Conservation (phyloP, 345 rosid species). For the Alliaria petiolata region DNA sequence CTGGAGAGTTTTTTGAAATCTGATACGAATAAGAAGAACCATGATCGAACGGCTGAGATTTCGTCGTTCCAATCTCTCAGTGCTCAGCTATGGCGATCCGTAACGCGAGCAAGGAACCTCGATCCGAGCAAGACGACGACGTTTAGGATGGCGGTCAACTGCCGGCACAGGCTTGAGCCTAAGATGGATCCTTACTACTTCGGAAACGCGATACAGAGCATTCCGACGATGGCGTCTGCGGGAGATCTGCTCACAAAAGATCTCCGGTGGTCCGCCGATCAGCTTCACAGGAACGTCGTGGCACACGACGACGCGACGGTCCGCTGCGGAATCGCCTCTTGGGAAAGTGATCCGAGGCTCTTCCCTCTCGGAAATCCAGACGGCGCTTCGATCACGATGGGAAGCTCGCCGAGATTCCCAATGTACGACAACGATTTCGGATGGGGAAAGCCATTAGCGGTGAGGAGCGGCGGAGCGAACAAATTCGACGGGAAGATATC, state of each 20-base stretch:
- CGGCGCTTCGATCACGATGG: slow-evolving; percentile 97
- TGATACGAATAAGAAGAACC: slow-evolving; percentile 4
- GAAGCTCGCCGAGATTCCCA: slow-evolving; percentile 96
- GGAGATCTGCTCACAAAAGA: slow-evolving; percentile 60
- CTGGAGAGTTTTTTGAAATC: slow-evolving; percentile 7
- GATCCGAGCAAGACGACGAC: slow-evolving; percentile 56
- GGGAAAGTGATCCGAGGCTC: slow-evolving; percentile 81
- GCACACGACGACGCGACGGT: slow-evolving; percentile 68
- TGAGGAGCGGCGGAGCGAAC: slow-evolving; percentile 88
- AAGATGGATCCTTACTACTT: slow-evolving; percentile 67
- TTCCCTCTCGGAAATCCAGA: slow-evolving; percentile 90
- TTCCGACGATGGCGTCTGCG: slow-evolving; percentile 52
- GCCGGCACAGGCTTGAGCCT: slow-evolving; percentile 86
- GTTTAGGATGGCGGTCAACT: slow-evolving; percentile 92
- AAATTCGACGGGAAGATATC: slow-evolving; percentile 96
- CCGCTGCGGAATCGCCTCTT: slow-evolving; percentile 54
- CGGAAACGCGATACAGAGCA: slow-evolving; percentile 97
- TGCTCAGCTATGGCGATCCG: slow-evolving; percentile 84
- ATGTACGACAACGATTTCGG: slow-evolving; percentile 96
- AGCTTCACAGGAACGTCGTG: slow-evolving; percentile 74
- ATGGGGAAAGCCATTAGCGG: slow-evolving; percentile 90
- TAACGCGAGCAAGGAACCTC: slow-evolving; percentile 79
- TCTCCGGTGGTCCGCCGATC: slow-evolving; percentile 58
- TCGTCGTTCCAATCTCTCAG: slow-evolving; percentile 91
- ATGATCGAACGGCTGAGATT: slow-evolving; percentile 50